A percentile compares a stretch with the other conserved stretches of the same genome.
Conservation (phyloP, 192 early-diverging fungal species). For the Coemansia aciculifera region DNA sequence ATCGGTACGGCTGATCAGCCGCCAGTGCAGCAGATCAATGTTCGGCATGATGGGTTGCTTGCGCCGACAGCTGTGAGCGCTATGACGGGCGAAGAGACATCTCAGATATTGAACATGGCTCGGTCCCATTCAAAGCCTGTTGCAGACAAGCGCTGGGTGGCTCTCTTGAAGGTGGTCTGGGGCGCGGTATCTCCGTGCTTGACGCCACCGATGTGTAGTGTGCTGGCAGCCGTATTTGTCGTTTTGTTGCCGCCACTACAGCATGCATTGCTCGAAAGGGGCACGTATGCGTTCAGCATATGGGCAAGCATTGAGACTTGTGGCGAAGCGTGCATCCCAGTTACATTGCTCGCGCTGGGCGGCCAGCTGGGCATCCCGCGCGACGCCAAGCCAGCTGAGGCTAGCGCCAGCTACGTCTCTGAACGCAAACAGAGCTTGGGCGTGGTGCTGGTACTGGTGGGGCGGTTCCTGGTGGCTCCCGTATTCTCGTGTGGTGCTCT, state of each 20-base stretch:
- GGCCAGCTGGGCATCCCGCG: slow-evolving; percentile 55
- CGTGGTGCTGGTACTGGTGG: slow-evolving; percentile 33
- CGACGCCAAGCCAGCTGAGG: neutral
- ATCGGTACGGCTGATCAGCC: neutral
- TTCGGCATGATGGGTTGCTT: neutral
- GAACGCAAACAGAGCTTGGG: slow-evolving; percentile 21
- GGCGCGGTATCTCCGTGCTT: slow-evolving; percentile 9
- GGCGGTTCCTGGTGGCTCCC: slow-evolving; percentile 48
- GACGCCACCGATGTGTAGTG: slow-evolving; percentile 26
- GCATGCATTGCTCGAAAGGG: slow-evolving; percentile 14
- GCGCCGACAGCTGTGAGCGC: neutral
- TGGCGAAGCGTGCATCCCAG: slow-evolving; percentile 69
- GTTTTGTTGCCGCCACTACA: slow-evolving; percentile 25
- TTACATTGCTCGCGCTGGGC: slow-evolving; percentile 70
- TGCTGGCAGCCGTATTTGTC: slow-evolving; percentile 19
- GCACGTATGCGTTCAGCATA: slow-evolving; percentile 25
- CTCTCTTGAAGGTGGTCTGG: slow-evolving; percentile 4
- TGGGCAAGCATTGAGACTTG: slow-evolving; percentile 61
- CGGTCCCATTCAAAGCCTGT: neutral
- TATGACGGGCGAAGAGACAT: neutral
- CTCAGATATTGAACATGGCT: neutral
- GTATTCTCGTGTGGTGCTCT: slow-evolving; percentile 24
- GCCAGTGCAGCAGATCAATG: neutral
- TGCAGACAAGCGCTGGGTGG: neutral
- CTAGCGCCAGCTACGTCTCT: neutral